A percentile compares a stretch with the other conserved stretches of the same genome.
These are phyloP conservation scores for Thraustochytrium striatum DNA, from an alignment of 352 stramenopile genomes.

Conservation along the genomic window DNA sequence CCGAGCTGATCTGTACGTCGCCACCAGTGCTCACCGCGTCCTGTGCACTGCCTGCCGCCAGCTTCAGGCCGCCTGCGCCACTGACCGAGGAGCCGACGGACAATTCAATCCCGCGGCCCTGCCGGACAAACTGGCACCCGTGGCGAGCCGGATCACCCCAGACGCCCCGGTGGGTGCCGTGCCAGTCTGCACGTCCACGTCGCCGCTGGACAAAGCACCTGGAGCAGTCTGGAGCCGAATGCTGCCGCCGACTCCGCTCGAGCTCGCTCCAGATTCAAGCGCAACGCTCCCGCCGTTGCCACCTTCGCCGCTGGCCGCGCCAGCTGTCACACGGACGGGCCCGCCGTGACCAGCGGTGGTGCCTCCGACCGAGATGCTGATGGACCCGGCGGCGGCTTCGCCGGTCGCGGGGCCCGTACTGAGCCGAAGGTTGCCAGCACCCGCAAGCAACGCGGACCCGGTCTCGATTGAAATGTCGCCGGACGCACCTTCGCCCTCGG, in stretches of 20 bases:
- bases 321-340: too few relatives aligned
- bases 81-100: not conserved
- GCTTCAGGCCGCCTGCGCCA: not conserved
- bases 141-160: not conserved
- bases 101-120: not conserved
- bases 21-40: not conserved
- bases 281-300: too few relatives aligned
- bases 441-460: not conserved
- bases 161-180: not conserved
- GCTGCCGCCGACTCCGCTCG: not conserved
- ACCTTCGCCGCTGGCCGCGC: too few relatives aligned
- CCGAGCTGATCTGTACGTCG: not conserved
- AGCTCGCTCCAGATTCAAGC: not conserved
- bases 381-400: not conserved
- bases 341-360: too few relatives aligned
- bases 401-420: not conserved
- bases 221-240: not conserved
- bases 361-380: not conserved
- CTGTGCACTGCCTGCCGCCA: not conserved
- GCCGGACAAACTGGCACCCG: not conserved
- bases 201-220: not conserved
- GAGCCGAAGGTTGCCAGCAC: not conserved
- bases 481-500: not conserved
- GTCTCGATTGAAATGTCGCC: slow-evolving; percentile 3
- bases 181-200: not conserved